Base-by-base conservation (phyloP, 306 rosid species). In the Phaseolus lunatus region DNA sequence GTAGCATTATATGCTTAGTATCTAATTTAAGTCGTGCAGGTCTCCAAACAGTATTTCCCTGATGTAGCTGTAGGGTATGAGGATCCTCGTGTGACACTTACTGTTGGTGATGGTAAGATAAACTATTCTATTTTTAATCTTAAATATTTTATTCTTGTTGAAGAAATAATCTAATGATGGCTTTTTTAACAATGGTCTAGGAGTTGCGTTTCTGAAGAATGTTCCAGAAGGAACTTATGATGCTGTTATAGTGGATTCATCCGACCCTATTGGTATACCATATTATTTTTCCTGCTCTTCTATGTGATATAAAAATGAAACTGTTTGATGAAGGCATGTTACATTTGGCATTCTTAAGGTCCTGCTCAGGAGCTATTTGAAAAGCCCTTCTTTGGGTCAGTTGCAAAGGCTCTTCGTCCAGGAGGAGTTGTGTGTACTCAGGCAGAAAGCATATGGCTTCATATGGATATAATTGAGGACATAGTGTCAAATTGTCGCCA, bases 401-500 rank as follows among this genome's bases (percentile, higher is more conserved):
- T 96, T 35, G 96, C 97, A 15, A 89, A 61, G 59, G 97, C 98
- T 84, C 99, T 96, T 84, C 93, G 98, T 67, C 97, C 98, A 0
- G 99, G 99, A 78, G 99, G 99, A 74, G 98, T 96, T 33, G 81
- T 91, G 84, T 90, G 97, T 70, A 96, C 99, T 22, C 99, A 96
- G 84, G 99, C 99, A 9, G 99, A 96, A 86, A 96, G 99, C 70
- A 96, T 92, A 81, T 96, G 99, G 99, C 99, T 96, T 86, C 99
- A 96, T 82, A 96, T 96, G 99, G 86, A 96, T 84, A 92, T 96
- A 39, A 96, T 96, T 76, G 94, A 96, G 86, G 89, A 80, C 83
- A 89, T 96, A 50, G 97, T 92, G 29, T 59, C 87, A 29, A 96
- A 96, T 70, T 96, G 98, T 68, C 92, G 91, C 65, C 90, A 89